A percentile compares a stretch with the other conserved stretches of the same genome.
Conservation (phyloP, 1,139 yeast genomes). For the Pichia sp. region DNA sequence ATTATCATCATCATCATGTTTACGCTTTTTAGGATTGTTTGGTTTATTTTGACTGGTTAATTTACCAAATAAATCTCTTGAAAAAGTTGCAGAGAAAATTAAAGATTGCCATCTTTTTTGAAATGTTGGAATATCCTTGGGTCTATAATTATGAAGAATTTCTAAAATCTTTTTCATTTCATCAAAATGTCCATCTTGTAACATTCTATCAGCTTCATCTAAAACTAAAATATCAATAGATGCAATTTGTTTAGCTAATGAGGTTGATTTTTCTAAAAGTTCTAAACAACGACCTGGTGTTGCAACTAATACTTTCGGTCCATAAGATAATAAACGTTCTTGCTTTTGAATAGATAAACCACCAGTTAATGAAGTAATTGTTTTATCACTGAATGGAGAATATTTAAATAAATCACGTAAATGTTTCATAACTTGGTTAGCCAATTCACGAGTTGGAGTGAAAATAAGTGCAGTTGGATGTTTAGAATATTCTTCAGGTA, state of each 20-base stretch:
- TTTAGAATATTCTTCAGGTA: slow-evolving; percentile 26
- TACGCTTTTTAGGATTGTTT: slow-evolving; percentile 30
- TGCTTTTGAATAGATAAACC: slow-evolving; percentile 93
- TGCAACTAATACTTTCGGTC: slow-evolving; percentile 83
- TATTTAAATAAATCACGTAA: slow-evolving; percentile 54
- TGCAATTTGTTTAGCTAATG: slow-evolving; percentile 49
- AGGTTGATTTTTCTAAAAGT: slow-evolving; percentile 58
- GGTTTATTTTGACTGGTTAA: slow-evolving; percentile 39
- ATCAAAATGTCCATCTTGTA: slow-evolving; percentile 95
- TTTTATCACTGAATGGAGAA: slow-evolving; percentile 50
- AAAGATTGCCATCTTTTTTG: slow-evolving; percentile 71
- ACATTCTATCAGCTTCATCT: slow-evolving; percentile 95
- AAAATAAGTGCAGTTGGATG: slow-evolving; percentile 74
- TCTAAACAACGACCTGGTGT: slow-evolving; percentile 96
- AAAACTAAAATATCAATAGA: slow-evolving; percentile 67
- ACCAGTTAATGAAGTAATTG: slow-evolving; percentile 82
- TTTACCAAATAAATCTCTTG: slow-evolving; percentile 73
- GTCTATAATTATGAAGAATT: slow-evolving; percentile 36
- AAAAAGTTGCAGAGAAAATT: slow-evolving; percentile 92
- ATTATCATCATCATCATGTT: slow-evolving; percentile 40
- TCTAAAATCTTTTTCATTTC: slow-evolving; percentile 82
- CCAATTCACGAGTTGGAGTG: slow-evolving; percentile 95
- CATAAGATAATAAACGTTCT: slow-evolving; percentile 64
- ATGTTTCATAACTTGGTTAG: slow-evolving; percentile 87
- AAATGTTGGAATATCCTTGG: slow-evolving; percentile 33